A percentile compares a stretch with the other conserved stretches of the same genome.
Evolutionary conservation across 352 stramenopile genomes (phyloP).

Genomic region (Pythium monospermum): DNA sequence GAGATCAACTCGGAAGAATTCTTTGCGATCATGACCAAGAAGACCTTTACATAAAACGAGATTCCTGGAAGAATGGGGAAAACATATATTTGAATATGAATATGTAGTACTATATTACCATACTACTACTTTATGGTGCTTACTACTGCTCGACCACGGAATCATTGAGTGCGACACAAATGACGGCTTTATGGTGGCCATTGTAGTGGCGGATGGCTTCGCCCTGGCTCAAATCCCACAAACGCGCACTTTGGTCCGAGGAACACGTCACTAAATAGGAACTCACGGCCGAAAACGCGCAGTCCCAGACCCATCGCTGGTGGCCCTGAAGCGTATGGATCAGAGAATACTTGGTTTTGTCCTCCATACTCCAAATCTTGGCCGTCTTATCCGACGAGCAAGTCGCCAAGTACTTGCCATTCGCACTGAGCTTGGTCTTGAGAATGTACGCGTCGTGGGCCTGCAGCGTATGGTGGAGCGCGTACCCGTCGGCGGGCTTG

Average conservation of each 20-base stretch:
- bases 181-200: slow-evolving; percentile 88
- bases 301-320: slow-evolving; percentile 98
- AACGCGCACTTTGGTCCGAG: slow-evolving; percentile 93
- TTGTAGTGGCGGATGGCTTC: slow-evolving; percentile 87
- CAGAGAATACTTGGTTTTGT: slow-evolving; percentile 34
- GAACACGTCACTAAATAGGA: slow-evolving; percentile 96
- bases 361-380: slow-evolving; percentile 83
- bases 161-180: slow-evolving; percentile 87
- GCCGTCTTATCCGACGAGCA: slow-evolving; percentile 91
- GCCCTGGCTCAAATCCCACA: slow-evolving; percentile 95
- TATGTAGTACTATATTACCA: too few species aligned
- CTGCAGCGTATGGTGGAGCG: slow-evolving; percentile 60
- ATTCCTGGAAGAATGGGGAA: neutral
- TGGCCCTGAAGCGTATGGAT: slow-evolving; percentile 85
- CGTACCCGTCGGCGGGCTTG: slow-evolving; percentile 55
- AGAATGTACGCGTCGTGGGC: slow-evolving; percentile 91
- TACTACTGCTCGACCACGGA: slow-evolving; percentile 31
- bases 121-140: neutral
- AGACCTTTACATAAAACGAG: slow-evolving; percentile 65
- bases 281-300: slow-evolving; percentile 96
- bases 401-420: slow-evolving; percentile 87
- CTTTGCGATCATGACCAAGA: slow-evolving; percentile 98
- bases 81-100: slow-evolving; percentile 17
- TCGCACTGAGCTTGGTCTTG: slow-evolving; percentile 87
- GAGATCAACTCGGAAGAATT: slow-evolving; percentile 98